Percentiles rank a stretch among this genome's conserved stretches.
Conservation (phyloP, 805 yeast genomes). For the Blastobotrys americana region DNA sequence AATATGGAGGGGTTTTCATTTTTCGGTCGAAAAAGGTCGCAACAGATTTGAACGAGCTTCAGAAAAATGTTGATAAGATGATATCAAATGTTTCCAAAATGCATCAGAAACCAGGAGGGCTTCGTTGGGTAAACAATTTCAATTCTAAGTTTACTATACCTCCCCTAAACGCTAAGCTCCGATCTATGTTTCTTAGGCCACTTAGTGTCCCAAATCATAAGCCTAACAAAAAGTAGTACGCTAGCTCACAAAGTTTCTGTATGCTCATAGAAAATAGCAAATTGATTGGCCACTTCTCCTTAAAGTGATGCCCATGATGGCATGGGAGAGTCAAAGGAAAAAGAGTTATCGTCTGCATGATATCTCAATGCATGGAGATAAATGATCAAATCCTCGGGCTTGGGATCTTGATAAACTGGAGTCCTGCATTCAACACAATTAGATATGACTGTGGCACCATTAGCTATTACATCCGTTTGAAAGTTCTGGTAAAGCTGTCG, state of each 20-base stretch:
- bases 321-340: constrained; percentile 61
- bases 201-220: too few species aligned
- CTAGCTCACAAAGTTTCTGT: too few species aligned
- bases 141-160: constrained; percentile 6
- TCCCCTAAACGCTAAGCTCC: constrained; percentile 7
- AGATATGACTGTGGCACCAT: constrained; percentile 30
- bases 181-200: constrained; percentile 5
- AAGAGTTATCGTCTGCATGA: constrained; percentile 35
- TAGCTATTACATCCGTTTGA: constrained; percentile 4
- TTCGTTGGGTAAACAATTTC: constrained; percentile 14
- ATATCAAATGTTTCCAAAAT: constrained; percentile 6
- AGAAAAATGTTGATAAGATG: constrained; percentile 8
- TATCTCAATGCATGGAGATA: constrained; percentile 83
- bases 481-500: constrained; percentile 39
- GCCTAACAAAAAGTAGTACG: too few species aligned
- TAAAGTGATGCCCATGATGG: constrained; percentile 61
- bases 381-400: constrained; percentile 64
- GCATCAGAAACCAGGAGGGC: not conserved
- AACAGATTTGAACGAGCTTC: constrained; percentile 4
- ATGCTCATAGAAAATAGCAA: too few species aligned
- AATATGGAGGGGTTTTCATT: constrained; percentile 16
- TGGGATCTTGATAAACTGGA: constrained; percentile 68
- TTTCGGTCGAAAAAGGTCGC: constrained; percentile 12
- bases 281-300: too few species aligned
- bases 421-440: constrained; percentile 55